Evolutionary conservation across 345 rosid genomes (phyloP), one percentile per base, ranked within the genome.

Genomic region (Linum trigynum): DNA sequence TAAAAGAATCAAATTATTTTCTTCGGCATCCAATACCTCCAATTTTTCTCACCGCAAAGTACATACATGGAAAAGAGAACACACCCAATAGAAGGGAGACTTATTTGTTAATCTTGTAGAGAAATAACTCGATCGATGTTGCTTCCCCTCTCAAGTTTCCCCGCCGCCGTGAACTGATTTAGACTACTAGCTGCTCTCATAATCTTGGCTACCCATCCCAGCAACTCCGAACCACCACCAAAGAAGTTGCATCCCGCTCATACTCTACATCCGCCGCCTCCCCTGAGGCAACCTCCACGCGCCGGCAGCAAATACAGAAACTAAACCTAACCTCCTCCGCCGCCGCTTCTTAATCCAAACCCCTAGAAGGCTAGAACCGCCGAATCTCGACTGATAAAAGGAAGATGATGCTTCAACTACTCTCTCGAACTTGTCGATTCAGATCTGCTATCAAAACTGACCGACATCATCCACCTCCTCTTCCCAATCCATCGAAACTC

Each of bases 161-260:
- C 42, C 59, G 38, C 37, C 65, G 38, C 50, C 58, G 59, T 39
- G 91, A 87, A 55, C 76, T 69, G 95, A 85, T 73, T 83, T 96
- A 55, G 94, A 90, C 73, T 90, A 23, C 97, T 77, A 88, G 78
- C 64, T 87, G 90, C 36, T 92, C 97, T 55, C 87, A 88, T 77
- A 64, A 64, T 92, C 74, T 90, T 97, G 64, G 80, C 86, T 65
- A 92, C 98, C 65, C 96, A 97, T 79, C 98, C 98, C 4, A 77
- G 91, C 53, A 79, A 71, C 63, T 55, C 75, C 10, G 69, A 57
- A 45, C 80, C 76, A 0, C 75, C 83, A 1, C 70, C 69, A 2
- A 69, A 70, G 0, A 74, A 38, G 3, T 69, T 56, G 0, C 68
- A 12, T 12, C 70, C 67, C 32, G 32, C 32, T 5, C 65, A 63